Percentiles rank a stretch among this genome's conserved stretches.
These are phyloP conservation scores for Botrytis pseudocinerea DNA, from an alignment of 2,329 filamentous ascomycete species.

Conservation along the genomic window DNA sequence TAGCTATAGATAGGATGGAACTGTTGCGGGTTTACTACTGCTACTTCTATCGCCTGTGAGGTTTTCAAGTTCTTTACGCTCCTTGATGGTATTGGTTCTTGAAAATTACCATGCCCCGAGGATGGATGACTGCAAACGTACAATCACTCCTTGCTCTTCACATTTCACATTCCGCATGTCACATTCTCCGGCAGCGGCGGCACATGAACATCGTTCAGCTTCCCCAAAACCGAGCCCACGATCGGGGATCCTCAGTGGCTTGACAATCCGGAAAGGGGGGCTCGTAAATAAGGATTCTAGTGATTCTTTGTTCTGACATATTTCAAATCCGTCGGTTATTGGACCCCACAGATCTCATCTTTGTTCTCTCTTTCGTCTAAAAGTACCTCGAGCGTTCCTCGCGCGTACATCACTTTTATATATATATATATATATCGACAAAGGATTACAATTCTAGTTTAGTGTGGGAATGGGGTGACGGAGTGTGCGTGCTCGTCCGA, in stretches of 20 bases:
- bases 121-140: not conserved
- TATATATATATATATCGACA: not conserved
- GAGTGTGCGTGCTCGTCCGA: not conserved
- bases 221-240: not conserved
- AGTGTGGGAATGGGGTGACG: too few species aligned
- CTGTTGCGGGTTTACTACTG: not conserved
- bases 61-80: not conserved
- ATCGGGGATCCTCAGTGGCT: not conserved
- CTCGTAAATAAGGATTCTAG: not conserved
- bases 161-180: not conserved
- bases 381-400: not conserved
- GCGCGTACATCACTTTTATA: not conserved
- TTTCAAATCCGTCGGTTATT: too few species aligned
- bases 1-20: not conserved
- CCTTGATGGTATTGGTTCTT: rapidly evolving
- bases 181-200: not conserved
- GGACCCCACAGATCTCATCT: not conserved
- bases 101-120: not conserved
- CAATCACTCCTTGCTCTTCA: not conserved
- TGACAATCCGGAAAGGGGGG: not conserved
- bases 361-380: not conserved
- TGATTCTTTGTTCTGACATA: not conserved
- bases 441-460: not conserved
- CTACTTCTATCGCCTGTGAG: not conserved
- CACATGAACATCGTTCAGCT: not conserved